These are phyloP conservation scores for Cardamine chenopodiifolia DNA, from an alignment of 345 rosid species.

Conservation along the genomic window DNA sequence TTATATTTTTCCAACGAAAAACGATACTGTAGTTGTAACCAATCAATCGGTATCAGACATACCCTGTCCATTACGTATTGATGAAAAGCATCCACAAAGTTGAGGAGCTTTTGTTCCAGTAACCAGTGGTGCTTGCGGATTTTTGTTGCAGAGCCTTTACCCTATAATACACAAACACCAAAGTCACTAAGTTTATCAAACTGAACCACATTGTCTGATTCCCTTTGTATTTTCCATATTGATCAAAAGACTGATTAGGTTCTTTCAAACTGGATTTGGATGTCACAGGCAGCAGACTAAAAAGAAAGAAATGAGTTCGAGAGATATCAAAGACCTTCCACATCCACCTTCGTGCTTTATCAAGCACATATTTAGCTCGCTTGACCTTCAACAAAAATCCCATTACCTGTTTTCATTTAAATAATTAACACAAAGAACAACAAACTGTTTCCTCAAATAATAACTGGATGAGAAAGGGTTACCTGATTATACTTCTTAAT, in stretches of 20 bases:
- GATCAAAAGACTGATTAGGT: constrained; percentile 8
- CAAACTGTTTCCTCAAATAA: constrained; percentile 22
- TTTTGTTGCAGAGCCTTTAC: constrained; percentile 60
- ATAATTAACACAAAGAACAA: constrained; percentile 28
- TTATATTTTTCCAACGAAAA: background rate
- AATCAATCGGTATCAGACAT: constrained; percentile 36
- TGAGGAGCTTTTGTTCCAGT: constrained; percentile 96
- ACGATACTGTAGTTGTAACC: background rate
- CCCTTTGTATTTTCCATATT: background rate
- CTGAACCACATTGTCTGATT: constrained; percentile 18
- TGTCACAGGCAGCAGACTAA: constrained; percentile 12
- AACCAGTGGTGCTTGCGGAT: constrained; percentile 82
- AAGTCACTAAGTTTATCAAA: constrained; percentile 13
- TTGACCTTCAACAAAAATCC: constrained; percentile 92
- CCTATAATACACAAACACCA: constrained; percentile 51
- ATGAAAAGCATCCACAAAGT: constrained; percentile 98
- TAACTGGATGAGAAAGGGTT: constrained; percentile 35
- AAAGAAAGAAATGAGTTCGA: constrained; percentile 7
- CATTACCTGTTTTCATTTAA: constrained; percentile 72
- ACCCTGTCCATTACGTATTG: constrained; percentile 99
- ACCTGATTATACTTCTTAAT: constrained; percentile 98
- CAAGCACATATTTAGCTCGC: constrained; percentile 94
- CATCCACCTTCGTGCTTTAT: constrained; percentile 98
- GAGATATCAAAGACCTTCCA: constrained; percentile 73
- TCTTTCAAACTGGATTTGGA: constrained; percentile 10